phyloP scores from a whole-genome alignment of 257 asterid species.

The Osmanthus fragrans region DNA sequence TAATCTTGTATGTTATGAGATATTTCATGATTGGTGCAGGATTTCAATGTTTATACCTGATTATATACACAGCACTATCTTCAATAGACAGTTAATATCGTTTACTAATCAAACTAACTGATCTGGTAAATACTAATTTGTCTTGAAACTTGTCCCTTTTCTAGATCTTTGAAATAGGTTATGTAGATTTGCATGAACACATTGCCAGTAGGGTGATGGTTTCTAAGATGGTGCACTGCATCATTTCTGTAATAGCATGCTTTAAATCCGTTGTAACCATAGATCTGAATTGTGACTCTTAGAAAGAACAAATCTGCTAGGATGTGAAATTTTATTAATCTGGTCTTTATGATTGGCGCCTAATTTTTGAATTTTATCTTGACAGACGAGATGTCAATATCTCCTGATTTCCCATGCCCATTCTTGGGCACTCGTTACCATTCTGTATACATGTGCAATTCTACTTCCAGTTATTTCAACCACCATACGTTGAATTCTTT shows the following conservation, averaged over 20 bases:
- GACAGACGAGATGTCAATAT: too few species aligned
- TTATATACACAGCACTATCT: neutral
- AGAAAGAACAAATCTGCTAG: too few species aligned
- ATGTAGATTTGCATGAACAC: neutral
- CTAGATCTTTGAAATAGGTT: neutral
- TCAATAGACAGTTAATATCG: neutral
- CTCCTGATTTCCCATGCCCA: too few species aligned
- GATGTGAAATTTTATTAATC: too few species aligned
- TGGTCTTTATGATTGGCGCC: too few species aligned
- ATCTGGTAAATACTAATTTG: neutral
- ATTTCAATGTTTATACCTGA: neutral
- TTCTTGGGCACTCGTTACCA: too few species aligned
- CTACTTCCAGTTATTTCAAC: too few species aligned
- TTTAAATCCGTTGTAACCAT: neutral
- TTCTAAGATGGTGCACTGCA: neutral
- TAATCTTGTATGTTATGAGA: neutral
- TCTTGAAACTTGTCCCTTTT: constrained; percentile 1
- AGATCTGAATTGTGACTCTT: too few species aligned
- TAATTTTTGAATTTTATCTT: too few species aligned
- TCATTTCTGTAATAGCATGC: neutral
- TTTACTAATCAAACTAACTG: neutral
- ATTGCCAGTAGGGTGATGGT: neutral
- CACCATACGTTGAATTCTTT: too few species aligned
- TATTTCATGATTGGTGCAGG: neutral
- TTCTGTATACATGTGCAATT: too few species aligned